phyloP scores from a whole-genome alignment of 2,329 filamentous ascomycete genomes.

The Neospermospora avenae region DNA sequence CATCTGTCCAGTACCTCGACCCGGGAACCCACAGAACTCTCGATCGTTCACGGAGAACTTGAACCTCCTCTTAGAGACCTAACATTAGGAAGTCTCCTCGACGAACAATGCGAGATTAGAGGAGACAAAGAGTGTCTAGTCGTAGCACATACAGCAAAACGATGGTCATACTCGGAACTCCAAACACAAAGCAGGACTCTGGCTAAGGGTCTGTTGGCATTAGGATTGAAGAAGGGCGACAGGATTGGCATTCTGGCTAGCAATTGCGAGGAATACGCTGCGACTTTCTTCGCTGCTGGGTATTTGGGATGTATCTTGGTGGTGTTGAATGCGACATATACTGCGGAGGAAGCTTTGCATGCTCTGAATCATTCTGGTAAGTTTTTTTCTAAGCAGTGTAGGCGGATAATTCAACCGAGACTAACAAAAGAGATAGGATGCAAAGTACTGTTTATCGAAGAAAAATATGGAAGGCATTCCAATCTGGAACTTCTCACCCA shows the following conservation, averaged over 20 bases:
- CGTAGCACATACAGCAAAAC: slow-evolving; percentile 70
- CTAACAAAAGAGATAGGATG: slow-evolving; percentile 49
- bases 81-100: slow-evolving; percentile 69
- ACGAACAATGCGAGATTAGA: slow-evolving; percentile 65
- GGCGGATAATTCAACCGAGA: not conserved
- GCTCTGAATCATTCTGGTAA: slow-evolving; percentile 69
- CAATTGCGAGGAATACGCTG: slow-evolving; percentile 33
- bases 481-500: slow-evolving; percentile 57
- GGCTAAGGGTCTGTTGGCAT: slow-evolving; percentile 59
- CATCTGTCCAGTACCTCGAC: not conserved
- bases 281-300: slow-evolving; percentile 23
- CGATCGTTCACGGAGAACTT: slow-evolving; percentile 5
- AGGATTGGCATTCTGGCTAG: slow-evolving; percentile 25
- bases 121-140: slow-evolving; percentile 65
- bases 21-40: not conserved
- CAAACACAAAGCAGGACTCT: slow-evolving; percentile 59
- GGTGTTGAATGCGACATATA: slow-evolving; percentile 81
- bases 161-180: slow-evolving; percentile 69
- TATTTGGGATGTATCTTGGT: slow-evolving; percentile 64
- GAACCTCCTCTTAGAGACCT: slow-evolving; percentile 65
- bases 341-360: slow-evolving; percentile 67
- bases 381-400: slow-evolving; percentile 27
- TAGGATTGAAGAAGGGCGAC: slow-evolving; percentile 21
- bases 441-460: slow-evolving; percentile 70
- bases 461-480: slow-evolving; percentile 62